Conservation (phyloP, 164 flowering plant species). For the Vitis labrusca region DNA sequence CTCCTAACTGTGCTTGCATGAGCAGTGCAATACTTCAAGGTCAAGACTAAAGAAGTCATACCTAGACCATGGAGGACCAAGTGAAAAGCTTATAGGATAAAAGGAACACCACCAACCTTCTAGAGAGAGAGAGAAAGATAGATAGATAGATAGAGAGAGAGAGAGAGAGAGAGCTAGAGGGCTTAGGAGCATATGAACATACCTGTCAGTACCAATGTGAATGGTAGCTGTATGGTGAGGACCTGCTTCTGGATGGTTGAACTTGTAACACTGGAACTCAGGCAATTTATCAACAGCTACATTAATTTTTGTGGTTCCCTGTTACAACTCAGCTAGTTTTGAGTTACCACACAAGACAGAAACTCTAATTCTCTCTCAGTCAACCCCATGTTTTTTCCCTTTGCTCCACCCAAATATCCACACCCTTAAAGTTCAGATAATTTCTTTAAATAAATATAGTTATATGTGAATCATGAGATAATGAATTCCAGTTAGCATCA, state of each 20-base stretch:
- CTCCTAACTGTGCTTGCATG: no score
- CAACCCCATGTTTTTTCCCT: not conserved
- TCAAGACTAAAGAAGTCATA: no score
- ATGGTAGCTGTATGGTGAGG: constrained; percentile 96
- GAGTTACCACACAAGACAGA: no score
- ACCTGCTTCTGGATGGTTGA: constrained; percentile 53
- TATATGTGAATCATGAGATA: no score
- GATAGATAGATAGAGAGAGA: not conserved
- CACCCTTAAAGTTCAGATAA: no score
- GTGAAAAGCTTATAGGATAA: no score
- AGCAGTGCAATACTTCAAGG: no score
- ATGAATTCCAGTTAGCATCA: no score
- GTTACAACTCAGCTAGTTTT: constrained; percentile 14
- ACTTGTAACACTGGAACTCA: constrained; percentile 68
- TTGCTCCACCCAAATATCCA: no score
- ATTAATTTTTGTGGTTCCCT: constrained; percentile 96
- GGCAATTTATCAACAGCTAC: constrained; percentile 83
- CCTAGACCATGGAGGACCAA: no score
- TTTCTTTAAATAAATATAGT: no score
- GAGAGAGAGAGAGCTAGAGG: not conserved
- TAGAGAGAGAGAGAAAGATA: not conserved
- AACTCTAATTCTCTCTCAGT: not conserved
- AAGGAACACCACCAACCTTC: no score
- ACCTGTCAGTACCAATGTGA: constrained; percentile 96
- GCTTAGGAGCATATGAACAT: constrained; percentile 1